Conservation (phyloP, 2,329 filamentous ascomycete genomes). For the Fusarium lateritium region DNA sequence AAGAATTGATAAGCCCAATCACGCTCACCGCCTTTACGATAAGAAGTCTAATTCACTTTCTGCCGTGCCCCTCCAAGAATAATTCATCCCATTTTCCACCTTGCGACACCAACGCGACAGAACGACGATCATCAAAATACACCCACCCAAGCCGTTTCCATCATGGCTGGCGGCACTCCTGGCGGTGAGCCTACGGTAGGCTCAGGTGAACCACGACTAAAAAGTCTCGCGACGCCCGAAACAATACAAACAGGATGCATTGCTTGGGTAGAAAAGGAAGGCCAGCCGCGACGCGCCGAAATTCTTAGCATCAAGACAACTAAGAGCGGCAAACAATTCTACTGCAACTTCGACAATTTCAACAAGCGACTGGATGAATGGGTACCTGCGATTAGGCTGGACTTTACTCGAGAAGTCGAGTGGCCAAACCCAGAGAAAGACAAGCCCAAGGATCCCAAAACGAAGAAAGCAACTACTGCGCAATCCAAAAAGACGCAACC, state of each 20-base stretch:
- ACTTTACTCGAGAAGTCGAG: slow-evolving; percentile 91
- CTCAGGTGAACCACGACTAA: slow-evolving; percentile 73
- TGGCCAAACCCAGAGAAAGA: slow-evolving; percentile 94
- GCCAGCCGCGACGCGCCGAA: slow-evolving; percentile 90
- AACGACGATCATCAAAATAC: slow-evolving; percentile 47
- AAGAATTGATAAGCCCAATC: slow-evolving; percentile 40
- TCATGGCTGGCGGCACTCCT: slow-evolving; percentile 68
- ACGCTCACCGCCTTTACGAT: slow-evolving; percentile 47
- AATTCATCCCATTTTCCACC: slow-evolving; percentile 29
- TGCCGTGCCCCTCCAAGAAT: slow-evolving; percentile 49
- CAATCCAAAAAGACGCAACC: slow-evolving; percentile 70
- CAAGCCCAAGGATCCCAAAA: slow-evolving; percentile 81
- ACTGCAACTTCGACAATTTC: slow-evolving; percentile 98
- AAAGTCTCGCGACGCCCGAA: slow-evolving; percentile 86
- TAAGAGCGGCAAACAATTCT: slow-evolving; percentile 90
- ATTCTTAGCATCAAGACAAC: slow-evolving; percentile 95
- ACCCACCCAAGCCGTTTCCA: slow-evolving; percentile 50
- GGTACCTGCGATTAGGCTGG: slow-evolving; percentile 86
- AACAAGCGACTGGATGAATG: slow-evolving; percentile 91
- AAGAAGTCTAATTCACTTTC: slow-evolving; percentile 45
- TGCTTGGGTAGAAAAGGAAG: slow-evolving; percentile 77
- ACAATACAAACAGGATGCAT: slow-evolving; percentile 78
- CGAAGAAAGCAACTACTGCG: slow-evolving; percentile 75
- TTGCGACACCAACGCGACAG: slow-evolving; percentile 24
- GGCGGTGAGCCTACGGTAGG: slow-evolving; percentile 69